A percentile compares a stretch with the other conserved stretches of the same genome.
Evolutionary conservation across 768 basidiomycete genomes (phyloP).

Genomic region (Chalciporus pseudorubinellus): DNA sequence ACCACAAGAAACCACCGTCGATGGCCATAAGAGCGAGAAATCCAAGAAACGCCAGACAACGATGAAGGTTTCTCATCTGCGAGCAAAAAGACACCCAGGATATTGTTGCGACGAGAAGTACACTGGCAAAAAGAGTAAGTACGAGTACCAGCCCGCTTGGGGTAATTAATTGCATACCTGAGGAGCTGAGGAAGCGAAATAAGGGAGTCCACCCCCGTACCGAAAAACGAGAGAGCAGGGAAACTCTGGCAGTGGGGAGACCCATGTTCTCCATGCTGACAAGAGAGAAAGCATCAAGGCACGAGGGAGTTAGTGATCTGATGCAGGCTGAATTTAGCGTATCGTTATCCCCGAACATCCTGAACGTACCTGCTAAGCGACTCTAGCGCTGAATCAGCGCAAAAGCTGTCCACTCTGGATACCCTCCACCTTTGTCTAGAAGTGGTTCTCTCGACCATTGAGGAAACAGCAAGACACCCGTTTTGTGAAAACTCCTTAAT

Average conservation of each 20-base stretch:
- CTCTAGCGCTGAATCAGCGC: slow-evolving; percentile 23
- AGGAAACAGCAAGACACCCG: no score
- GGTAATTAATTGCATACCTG: slow-evolving; percentile 10
- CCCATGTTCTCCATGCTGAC: slow-evolving; percentile 30
- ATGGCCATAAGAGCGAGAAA: not conserved
- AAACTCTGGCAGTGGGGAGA: slow-evolving; percentile 20
- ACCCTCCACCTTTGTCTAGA: slow-evolving; percentile 19
- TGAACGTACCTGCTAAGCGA: slow-evolving; percentile 30
- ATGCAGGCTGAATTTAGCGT: no score
- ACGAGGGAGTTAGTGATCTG: slow-evolving; percentile 28
- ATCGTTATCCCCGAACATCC: no score
- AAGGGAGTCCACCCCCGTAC: slow-evolving; percentile 31
- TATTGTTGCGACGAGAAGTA: not conserved
- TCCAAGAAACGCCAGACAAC: not conserved
- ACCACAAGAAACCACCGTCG: slow-evolving; percentile 27
- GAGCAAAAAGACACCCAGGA: slow-evolving; percentile 17
- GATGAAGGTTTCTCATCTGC: slow-evolving; percentile 22
- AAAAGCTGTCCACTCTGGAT: slow-evolving; percentile 26
- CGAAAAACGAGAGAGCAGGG: slow-evolving; percentile 32
- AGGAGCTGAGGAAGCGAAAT: slow-evolving; percentile 29
- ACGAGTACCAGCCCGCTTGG: no score
- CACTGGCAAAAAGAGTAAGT: no score
- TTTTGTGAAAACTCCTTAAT: no score
- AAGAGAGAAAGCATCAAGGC: slow-evolving; percentile 31
- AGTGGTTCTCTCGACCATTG: slow-evolving; percentile 28